A percentile compares a stretch with the other conserved stretches of the same genome.
Conservation (phyloP, 202 grass and related monocot species). For the Zoysia matrella region DNA sequence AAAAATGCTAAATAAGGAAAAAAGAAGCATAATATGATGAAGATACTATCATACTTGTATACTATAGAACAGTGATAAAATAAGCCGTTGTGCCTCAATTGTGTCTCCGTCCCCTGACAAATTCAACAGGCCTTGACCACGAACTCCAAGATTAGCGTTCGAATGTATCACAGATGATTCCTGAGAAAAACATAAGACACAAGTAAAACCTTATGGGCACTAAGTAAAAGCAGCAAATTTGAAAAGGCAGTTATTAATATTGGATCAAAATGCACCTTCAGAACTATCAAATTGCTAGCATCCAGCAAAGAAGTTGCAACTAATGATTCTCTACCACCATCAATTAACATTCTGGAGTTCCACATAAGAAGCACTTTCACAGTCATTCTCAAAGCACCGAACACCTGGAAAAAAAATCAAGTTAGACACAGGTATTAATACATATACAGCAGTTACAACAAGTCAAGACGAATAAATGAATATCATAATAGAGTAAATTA, state of each 20-base stretch:
- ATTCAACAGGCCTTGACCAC: slow-evolving; percentile 98
- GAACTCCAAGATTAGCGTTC: slow-evolving; percentile 98
- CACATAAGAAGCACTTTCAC: slow-evolving; percentile 99
- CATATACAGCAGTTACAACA: slow-evolving; percentile 30
- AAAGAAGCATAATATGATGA: slow-evolving; percentile 15
- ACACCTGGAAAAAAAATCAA: slow-evolving; percentile 63
- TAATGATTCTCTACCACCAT: slow-evolving; percentile 88
- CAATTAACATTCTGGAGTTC: slow-evolving; percentile 95
- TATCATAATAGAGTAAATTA: slow-evolving; percentile 1
- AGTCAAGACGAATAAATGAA: slow-evolving; percentile 15
- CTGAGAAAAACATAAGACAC: slow-evolving; percentile 50
- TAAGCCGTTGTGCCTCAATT: slow-evolving; percentile 90
- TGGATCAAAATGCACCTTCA: slow-evolving; percentile 67
- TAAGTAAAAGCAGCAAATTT: slow-evolving; percentile 40
- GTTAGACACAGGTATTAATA: slow-evolving; percentile 26
- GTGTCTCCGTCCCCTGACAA: slow-evolving; percentile 91
- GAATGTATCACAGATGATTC: slow-evolving; percentile 97
- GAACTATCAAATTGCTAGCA: slow-evolving; percentile 99
- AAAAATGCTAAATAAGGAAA: slow-evolving; percentile 25
- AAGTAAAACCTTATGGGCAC: neutral
- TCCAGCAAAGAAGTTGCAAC: slow-evolving; percentile 94
- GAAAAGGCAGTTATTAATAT: neutral
- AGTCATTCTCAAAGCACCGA: slow-evolving; percentile 95
- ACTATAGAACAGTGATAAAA: slow-evolving; percentile 99
- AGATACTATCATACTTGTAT: slow-evolving; percentile 75